Percentiles rank a stretch among this genome's conserved stretches.
phyloP scores from a whole-genome alignment of 2,329 filamentous ascomycete genomes.

The Aspergillus piperis region DNA sequence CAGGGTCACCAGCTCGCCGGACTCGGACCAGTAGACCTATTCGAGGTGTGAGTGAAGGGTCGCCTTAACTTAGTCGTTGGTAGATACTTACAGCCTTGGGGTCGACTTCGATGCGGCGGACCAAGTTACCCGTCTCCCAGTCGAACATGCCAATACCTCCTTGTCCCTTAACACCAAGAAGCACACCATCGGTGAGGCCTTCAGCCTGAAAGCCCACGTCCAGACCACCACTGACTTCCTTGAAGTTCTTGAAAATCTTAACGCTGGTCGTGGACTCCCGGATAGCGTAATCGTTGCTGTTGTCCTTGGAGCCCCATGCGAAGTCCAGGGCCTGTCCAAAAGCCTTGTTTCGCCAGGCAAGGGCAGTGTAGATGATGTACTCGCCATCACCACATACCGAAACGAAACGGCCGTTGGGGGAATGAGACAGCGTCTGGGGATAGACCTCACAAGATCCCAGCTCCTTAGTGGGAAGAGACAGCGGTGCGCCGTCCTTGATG shows the following conservation, averaged over 20 bases:
- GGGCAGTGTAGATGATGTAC: slow-evolving; percentile 97
- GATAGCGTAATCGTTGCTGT: slow-evolving; percentile 98
- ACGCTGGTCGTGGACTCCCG: slow-evolving; percentile 91
- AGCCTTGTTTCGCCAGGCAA: slow-evolving; percentile 95
- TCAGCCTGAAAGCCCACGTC: slow-evolving; percentile 96
- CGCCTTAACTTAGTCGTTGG: neutral
- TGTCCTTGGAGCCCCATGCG: slow-evolving; percentile 94
- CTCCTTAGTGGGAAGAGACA: slow-evolving; percentile 87
- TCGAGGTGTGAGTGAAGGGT: slow-evolving; percentile 12
- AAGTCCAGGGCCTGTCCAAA: slow-evolving; percentile 96
- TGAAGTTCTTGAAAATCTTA: slow-evolving; percentile 97
- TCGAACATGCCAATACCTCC: slow-evolving; percentile 96
- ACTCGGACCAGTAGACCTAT: slow-evolving; percentile 95
- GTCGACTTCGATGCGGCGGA: slow-evolving; percentile 85
- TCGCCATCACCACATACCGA: slow-evolving; percentile 93
- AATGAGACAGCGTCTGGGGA: slow-evolving; percentile 90
- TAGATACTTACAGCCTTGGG: slow-evolving; percentile 56
- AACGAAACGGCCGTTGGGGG: slow-evolving; percentile 90
- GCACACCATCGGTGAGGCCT: slow-evolving; percentile 80
- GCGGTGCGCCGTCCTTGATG: slow-evolving; percentile 84
- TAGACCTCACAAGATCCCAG: slow-evolving; percentile 96
- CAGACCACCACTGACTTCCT: slow-evolving; percentile 82
- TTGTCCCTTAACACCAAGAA: slow-evolving; percentile 92
- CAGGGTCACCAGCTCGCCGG: slow-evolving; percentile 86
- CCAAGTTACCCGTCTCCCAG: slow-evolving; percentile 86